Conservation (phyloP, 176 grass and related monocot species). For the Cenchrus fungigraminus region DNA sequence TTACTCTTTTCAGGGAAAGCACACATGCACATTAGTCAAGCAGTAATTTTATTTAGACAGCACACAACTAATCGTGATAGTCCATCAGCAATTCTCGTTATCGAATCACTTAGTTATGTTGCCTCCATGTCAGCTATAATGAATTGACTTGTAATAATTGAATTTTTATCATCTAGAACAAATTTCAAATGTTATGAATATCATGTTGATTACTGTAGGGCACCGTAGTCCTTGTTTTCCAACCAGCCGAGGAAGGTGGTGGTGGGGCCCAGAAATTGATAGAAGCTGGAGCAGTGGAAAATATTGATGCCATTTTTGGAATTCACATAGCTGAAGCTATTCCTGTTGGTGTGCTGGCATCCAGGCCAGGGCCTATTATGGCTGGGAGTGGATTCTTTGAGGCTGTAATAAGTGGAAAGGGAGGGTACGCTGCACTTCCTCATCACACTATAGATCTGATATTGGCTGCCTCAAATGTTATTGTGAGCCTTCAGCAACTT, state of each 20-base stretch:
- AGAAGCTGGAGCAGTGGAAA: conserved; percentile 71
- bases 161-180: conserved; percentile 5
- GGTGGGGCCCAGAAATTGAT: conserved; percentile 92
- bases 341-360: conserved; percentile 67
- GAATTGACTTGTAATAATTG: neutral
- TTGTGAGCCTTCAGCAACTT: conserved; percentile 93
- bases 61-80: neutral
- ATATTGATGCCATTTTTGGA: conserved; percentile 87
- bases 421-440: conserved; percentile 90
- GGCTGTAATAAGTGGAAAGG: conserved; percentile 91
- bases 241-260: conserved; percentile 93
- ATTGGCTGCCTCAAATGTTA: conserved; percentile 94
- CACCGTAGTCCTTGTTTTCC: conserved; percentile 79
- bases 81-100: neutral
- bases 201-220: conserved; percentile 59
- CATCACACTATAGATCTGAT: conserved; percentile 97
- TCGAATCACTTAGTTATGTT: conserved; percentile 15
- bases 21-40: neutral
- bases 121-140: conserved; percentile 1
- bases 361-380: conserved; percentile 79
- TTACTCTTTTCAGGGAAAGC: neutral
- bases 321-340: conserved; percentile 60
- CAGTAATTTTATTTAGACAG: conserved; percentile 20
- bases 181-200: neutral
- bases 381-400: conserved; percentile 91